Percentiles rank a stretch among this genome's conserved stretches.
phyloP scores from a whole-genome alignment of 1,284 basidiomycete genomes.

The Austroboletus rostrupii region DNA sequence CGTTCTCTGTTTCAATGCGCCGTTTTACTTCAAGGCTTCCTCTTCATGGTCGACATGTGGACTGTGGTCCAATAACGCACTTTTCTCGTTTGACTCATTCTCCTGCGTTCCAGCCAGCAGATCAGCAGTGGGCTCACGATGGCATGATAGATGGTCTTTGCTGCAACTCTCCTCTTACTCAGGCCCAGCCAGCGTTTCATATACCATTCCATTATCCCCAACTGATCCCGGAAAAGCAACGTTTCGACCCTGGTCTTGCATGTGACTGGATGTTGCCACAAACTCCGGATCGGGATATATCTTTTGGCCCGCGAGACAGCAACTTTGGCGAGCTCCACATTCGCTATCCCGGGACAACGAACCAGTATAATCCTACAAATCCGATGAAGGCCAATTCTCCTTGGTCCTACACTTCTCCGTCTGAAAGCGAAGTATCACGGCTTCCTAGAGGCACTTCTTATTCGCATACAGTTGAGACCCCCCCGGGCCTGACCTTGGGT shows the following conservation, averaged over 20 bases:
- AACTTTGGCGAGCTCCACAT: slow-evolving; percentile 10
- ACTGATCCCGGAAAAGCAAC: slow-evolving; percentile 14
- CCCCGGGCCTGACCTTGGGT: not conserved
- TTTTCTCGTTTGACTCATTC: slow-evolving; percentile 9
- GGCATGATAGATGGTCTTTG: slow-evolving; percentile 4
- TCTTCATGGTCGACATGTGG: slow-evolving; percentile 11
- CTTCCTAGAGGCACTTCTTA: slow-evolving; percentile 10
- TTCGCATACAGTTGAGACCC: slow-evolving; percentile 3
- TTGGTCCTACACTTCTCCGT: slow-evolving; percentile 1
- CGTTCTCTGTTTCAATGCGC: slow-evolving; percentile 21
- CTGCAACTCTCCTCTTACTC: slow-evolving; percentile 5
- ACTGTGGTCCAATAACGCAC: slow-evolving; percentile 6
- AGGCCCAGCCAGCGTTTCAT: slow-evolving; percentile 11
- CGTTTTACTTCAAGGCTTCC: slow-evolving; percentile 22
- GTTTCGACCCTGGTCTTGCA: slow-evolving; percentile 1
- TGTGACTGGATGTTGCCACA: slow-evolving; percentile 23
- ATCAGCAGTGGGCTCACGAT: slow-evolving; percentile 15
- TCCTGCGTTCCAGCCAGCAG: slow-evolving; percentile 15
- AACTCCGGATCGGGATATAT: slow-evolving; percentile 4
- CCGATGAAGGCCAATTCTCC: slow-evolving; percentile 7
- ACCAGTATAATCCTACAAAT: slow-evolving; percentile 8
- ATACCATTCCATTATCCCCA: slow-evolving; percentile 15
- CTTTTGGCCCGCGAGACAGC: slow-evolving; percentile 7
- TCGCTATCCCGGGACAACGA: slow-evolving; percentile 4
- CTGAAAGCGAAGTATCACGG: slow-evolving; percentile 14